Conservation (phyloP, 495 filamentous ascomycete species). For the Neurospora sp. region DNA sequence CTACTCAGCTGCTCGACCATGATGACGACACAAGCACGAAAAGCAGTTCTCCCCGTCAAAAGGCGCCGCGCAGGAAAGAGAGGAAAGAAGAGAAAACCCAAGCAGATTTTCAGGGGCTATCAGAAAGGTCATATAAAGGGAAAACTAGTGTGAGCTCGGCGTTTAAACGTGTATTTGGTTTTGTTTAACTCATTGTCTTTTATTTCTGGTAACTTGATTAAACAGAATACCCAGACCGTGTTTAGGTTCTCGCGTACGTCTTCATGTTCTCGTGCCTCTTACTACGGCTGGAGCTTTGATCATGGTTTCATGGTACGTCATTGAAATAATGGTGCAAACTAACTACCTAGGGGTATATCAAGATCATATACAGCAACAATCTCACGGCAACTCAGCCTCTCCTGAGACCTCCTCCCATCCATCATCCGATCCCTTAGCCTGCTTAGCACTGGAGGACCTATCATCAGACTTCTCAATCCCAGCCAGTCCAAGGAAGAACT, state of each 20-base stretch:
- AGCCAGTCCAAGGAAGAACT: conserved; percentile 71
- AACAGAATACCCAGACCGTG: background rate
- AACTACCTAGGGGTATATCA: background rate
- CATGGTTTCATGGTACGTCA: background rate
- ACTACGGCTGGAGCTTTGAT: too few species aligned
- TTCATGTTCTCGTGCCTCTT: background rate
- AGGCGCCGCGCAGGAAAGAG: background rate
- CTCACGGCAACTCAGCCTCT: background rate
- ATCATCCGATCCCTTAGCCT: conserved; percentile 4
- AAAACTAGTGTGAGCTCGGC: background rate
- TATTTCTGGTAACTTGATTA: background rate
- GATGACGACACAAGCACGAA: background rate
- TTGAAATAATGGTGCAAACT: background rate
- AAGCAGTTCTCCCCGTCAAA: background rate
- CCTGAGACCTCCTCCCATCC: conserved; percentile 14
- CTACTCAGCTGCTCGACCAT: background rate
- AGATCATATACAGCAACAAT: background rate
- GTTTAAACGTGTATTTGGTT: background rate
- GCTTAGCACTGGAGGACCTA: conserved; percentile 15
- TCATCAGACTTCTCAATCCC: conserved; percentile 25
- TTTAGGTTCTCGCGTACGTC: background rate
- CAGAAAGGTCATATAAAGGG: background rate
- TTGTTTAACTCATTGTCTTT: background rate
- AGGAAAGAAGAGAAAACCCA: background rate
- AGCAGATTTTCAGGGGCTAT: background rate